phyloP scores from a whole-genome alignment of 768 basidiomycete species.

The Neoboletus subvelutipes region DNA sequence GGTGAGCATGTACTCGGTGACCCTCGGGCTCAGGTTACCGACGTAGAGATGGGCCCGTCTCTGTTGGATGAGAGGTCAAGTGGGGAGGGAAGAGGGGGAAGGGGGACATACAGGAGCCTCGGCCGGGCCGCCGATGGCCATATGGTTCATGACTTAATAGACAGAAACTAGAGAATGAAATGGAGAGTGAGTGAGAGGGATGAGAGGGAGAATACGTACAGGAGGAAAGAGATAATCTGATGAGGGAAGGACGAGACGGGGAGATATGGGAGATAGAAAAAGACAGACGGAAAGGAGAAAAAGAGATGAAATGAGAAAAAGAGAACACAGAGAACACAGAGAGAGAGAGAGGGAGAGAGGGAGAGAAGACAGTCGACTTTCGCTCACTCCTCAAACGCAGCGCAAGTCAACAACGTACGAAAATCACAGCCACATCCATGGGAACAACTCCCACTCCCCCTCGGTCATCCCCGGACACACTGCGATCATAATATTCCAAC shows the following conservation, averaged over 20 bases:
- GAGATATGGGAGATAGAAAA: slow-evolving; percentile 34
- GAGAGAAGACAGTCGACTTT: slow-evolving; percentile 15
- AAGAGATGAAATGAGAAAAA: slow-evolving; percentile 33
- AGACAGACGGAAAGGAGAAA: slow-evolving; percentile 36
- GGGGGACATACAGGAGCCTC: slow-evolving; percentile 69
- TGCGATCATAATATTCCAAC: neutral
- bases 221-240: slow-evolving; percentile 42
- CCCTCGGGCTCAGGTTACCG: slow-evolving; percentile 95
- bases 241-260: slow-evolving; percentile 36
- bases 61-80: slow-evolving; percentile 37
- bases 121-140: slow-evolving; percentile 66
- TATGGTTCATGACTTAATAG: slow-evolving; percentile 69
- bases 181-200: neutral
- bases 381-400: slow-evolving; percentile 23
- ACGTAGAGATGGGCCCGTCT: slow-evolving; percentile 97
- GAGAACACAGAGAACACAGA: slow-evolving; percentile 27
- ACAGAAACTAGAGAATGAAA: slow-evolving; percentile 24
- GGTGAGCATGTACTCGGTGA: slow-evolving; percentile 98
- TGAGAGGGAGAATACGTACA: slow-evolving; percentile 23
- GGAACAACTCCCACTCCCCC: slow-evolving; percentile 13
- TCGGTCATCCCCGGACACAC: slow-evolving; percentile 21
- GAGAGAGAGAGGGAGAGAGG: neutral
- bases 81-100: neutral
- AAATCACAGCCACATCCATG: slow-evolving; percentile 29
- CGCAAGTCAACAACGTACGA: slow-evolving; percentile 17